A percentile compares a stretch with the other conserved stretches of the same genome.
Evolutionary conservation across 2,329 filamentous ascomycete species (phyloP).

Genomic region (Thielaviopsis populi): DNA sequence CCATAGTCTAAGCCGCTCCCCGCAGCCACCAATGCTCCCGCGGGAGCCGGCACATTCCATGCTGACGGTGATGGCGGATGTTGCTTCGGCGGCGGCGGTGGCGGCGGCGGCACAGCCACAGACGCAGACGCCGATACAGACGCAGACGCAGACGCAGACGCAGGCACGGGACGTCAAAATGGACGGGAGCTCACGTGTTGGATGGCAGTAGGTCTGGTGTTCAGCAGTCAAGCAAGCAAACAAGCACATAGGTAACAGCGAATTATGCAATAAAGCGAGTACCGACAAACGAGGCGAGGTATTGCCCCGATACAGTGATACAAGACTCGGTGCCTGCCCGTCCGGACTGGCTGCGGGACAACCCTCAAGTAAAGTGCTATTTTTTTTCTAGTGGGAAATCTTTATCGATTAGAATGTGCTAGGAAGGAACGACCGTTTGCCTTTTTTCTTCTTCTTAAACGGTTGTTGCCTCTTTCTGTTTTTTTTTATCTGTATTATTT

Average conservation of each 20-base stretch:
- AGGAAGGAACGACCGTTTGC: background rate
- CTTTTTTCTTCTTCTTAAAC: background rate
- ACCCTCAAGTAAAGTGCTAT: background rate
- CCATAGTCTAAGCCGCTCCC: slow-evolving; percentile 11
- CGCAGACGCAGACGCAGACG: background rate
- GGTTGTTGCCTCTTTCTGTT: background rate
- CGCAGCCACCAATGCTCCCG: slow-evolving; percentile 7
- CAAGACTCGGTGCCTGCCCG: background rate
- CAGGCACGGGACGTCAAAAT: background rate
- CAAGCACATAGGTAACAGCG: background rate
- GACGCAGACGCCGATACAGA: background rate
- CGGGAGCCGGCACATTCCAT: slow-evolving; percentile 7
- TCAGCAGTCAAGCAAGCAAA: background rate
- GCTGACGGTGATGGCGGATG: slow-evolving; percentile 13
- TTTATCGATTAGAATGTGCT: slow-evolving; percentile 6
- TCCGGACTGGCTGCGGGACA: background rate
- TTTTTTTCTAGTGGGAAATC: background rate
- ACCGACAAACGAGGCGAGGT: background rate
- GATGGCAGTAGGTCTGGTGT: slow-evolving; percentile 1
- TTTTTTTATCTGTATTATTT: background rate
- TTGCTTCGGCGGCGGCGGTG: slow-evolving; percentile 8
- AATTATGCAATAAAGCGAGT: slow-evolving; percentile 1
- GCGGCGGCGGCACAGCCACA: background rate
- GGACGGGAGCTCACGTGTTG: background rate
- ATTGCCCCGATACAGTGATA: background rate